These are phyloP conservation scores for Aphanocladium album DNA, from an alignment of 2,329 filamentous ascomycete species.

Conservation along the genomic window DNA sequence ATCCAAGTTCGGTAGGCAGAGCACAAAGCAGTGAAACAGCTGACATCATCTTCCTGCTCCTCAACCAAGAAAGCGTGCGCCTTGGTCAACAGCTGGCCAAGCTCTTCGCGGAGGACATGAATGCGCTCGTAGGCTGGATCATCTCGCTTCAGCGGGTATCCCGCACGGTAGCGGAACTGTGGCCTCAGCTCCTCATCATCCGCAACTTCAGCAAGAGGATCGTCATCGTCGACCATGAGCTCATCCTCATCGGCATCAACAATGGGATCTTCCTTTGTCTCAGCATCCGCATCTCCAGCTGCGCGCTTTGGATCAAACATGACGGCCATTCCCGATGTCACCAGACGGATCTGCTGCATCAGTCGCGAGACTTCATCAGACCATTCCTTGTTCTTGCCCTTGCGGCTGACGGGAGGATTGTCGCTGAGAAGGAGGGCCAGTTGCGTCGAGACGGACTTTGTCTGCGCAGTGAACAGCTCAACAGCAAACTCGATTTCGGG, in stretches of 20 bases:
- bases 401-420: conserved; percentile 75
- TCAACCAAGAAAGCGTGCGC: conserved; percentile 79
- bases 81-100: conserved; percentile 74
- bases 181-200: conserved; percentile 80
- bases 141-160: conserved; percentile 64
- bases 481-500: conserved; percentile 85
- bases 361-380: conserved; percentile 93
- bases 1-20: conserved; percentile 94
- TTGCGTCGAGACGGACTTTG: conserved; percentile 67
- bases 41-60: conserved; percentile 91
- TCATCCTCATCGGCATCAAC: conserved; percentile 49
- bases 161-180: conserved; percentile 82
- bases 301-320: conserved; percentile 79
- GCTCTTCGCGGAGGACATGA: conserved; percentile 72
- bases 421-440: conserved; percentile 76
- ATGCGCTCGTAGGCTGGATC: conserved; percentile 65
- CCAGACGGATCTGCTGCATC: conserved; percentile 79
- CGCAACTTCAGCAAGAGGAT: conserved; percentile 56
- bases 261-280: conserved; percentile 45
- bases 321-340: conserved; percentile 83
- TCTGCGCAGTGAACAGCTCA: conserved; percentile 81
- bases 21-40: conserved; percentile 90
- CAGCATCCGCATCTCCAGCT: conserved; percentile 45
- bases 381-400: conserved; percentile 97
- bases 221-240: conserved; percentile 41